Evolutionary conservation across 2,329 filamentous ascomycete genomes (phyloP).

Genomic region (Cryphonectria carpinicola): DNA sequence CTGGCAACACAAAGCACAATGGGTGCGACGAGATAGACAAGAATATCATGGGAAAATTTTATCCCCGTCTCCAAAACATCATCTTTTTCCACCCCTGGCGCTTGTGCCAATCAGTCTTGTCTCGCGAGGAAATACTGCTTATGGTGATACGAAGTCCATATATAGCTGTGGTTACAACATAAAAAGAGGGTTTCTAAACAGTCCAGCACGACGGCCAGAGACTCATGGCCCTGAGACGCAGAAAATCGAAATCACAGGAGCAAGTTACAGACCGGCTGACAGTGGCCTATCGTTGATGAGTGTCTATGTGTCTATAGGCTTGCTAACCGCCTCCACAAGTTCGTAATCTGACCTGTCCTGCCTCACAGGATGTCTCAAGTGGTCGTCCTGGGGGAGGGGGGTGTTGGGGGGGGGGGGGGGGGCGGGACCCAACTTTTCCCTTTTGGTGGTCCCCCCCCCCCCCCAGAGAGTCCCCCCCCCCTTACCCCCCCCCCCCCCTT

Average conservation of each 20-base stretch:
- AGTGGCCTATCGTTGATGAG: not conserved
- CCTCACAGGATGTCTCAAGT: not conserved
- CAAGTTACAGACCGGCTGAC: too few species aligned
- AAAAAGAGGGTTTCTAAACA: too few species aligned
- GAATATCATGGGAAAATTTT: not conserved
- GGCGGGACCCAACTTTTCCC: too few species aligned
- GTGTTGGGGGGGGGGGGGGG: too few species aligned
- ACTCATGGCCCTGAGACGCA: too few species aligned
- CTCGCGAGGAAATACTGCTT: not conserved
- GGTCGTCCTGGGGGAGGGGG: not conserved
- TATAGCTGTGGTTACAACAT: too few species aligned
- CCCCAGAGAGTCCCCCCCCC: too few species aligned
- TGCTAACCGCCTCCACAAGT: not conserved
- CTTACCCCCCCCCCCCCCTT: too few species aligned
- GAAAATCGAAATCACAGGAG: not conserved
- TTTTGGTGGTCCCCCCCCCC: too few species aligned
- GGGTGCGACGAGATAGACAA: slow-evolving; percentile 4
- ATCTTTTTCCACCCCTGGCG: not conserved
- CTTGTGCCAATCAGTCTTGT: not conserved
- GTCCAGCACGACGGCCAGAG: too few species aligned
- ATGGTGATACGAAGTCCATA: not conserved
- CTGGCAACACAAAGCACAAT: not conserved
- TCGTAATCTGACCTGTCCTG: not conserved
- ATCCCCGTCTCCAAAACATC: not conserved
- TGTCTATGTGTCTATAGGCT: not conserved